Percentiles rank a stretch among this genome's conserved stretches.
Conservation (phyloP, 768 basidiomycete species). For the Suillus clintonianus region DNA sequence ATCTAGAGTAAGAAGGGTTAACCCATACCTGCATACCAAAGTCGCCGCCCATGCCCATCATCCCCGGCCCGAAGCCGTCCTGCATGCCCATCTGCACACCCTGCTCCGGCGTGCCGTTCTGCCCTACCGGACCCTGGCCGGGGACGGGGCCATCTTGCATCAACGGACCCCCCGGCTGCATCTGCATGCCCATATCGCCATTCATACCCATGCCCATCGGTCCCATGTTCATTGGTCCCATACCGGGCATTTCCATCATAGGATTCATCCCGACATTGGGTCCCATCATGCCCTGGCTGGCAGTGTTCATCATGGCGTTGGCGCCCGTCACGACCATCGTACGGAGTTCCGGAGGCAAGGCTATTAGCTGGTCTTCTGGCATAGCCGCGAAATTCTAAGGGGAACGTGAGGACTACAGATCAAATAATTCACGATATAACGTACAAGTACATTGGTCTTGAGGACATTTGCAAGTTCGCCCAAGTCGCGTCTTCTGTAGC, state of each 20-base stretch:
- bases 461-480: slow-evolving; percentile 79
- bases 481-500: slow-evolving; percentile 77
- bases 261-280: slow-evolving; percentile 52
- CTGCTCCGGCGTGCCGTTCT: slow-evolving; percentile 41
- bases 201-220: slow-evolving; percentile 60
- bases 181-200: slow-evolving; percentile 63
- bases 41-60: slow-evolving; percentile 72
- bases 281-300: slow-evolving; percentile 52
- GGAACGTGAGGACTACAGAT: slow-evolving; percentile 10
- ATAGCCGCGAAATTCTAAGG: slow-evolving; percentile 76
- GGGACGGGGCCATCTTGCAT: slow-evolving; percentile 51
- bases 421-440: slow-evolving; percentile 27
- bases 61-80: slow-evolving; percentile 47
- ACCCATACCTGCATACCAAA: slow-evolving; percentile 73
- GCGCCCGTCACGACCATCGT: slow-evolving; percentile 88
- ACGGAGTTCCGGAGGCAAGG: slow-evolving; percentile 78
- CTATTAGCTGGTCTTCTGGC: slow-evolving; percentile 78
- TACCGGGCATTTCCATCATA: slow-evolving; percentile 81
- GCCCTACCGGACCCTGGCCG: slow-evolving; percentile 34
- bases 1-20: slow-evolving; percentile 28
- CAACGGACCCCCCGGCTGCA: slow-evolving; percentile 50
- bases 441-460: slow-evolving; percentile 80
- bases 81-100: slow-evolving; percentile 43
- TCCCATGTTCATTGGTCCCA: slow-evolving; percentile 56
- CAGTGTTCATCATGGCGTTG: slow-evolving; percentile 71